Conservation (phyloP, 352 stramenopile species). For the Phytophthora tentaculata region DNA sequence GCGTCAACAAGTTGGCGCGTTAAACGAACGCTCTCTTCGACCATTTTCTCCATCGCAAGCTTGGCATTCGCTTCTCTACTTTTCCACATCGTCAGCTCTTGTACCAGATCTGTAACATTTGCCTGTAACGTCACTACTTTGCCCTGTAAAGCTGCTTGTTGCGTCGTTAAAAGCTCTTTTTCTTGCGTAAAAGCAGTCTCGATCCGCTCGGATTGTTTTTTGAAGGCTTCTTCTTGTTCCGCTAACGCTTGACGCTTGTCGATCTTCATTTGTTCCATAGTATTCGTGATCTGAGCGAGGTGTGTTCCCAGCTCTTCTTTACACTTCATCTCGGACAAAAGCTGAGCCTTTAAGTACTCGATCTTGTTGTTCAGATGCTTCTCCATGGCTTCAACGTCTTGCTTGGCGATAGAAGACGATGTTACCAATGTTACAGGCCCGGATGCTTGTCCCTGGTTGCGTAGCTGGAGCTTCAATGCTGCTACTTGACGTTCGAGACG, state of each 20-base stretch:
- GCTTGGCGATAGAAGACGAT: constrained; percentile 18
- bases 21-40: constrained; percentile 69
- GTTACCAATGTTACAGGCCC: constrained; percentile 4
- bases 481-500: constrained; percentile 61
- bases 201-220: constrained; percentile 55
- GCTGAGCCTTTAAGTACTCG: constrained; percentile 83
- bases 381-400: constrained; percentile 59
- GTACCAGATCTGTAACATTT: constrained; percentile 78
- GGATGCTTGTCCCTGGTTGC: constrained; percentile 21
- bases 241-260: constrained; percentile 57
- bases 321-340: constrained; percentile 86
- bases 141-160: constrained; percentile 56
- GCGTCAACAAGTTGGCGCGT: constrained; percentile 72
- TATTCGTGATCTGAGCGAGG: constrained; percentile 63
- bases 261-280: constrained; percentile 72
- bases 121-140: constrained; percentile 75
- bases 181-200: constrained; percentile 60
- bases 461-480: constrained; percentile 45
- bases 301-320: constrained; percentile 83
- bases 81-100: constrained; percentile 72
- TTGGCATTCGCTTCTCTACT: constrained; percentile 71
- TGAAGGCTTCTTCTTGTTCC: constrained; percentile 70
- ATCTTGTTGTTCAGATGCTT: constrained; percentile 84
- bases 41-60: constrained; percentile 77
- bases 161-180: constrained; percentile 49